These are phyloP conservation scores for Pseudogymnoascus sp. DNA, from an alignment of 2,329 filamentous ascomycete species.

Conservation along the genomic window DNA sequence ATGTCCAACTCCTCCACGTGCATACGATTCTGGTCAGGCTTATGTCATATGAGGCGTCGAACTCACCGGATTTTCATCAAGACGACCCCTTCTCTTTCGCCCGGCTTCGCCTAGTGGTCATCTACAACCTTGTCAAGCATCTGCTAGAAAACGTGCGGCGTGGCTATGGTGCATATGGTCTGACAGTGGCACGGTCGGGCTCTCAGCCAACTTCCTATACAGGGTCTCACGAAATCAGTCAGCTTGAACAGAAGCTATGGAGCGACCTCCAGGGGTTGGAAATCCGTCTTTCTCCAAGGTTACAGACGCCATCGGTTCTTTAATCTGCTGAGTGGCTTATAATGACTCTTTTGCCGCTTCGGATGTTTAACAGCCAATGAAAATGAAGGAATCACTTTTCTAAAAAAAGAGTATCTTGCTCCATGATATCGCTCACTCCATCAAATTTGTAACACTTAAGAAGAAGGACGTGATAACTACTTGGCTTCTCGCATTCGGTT, in stretches of 20 bases:
- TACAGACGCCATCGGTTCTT: conserved; percentile 8
- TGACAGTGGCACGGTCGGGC: conserved; percentile 4
- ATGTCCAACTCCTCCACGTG: conserved; percentile 10
- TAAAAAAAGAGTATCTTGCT: conserved; percentile 11
- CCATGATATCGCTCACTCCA: conserved; percentile 7
- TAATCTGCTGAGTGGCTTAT: not conserved
- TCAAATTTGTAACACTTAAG: conserved; percentile 10
- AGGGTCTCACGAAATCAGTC: conserved; percentile 10
- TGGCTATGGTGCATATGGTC: conserved; percentile 10
- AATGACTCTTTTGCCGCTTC: conserved; percentile 9
- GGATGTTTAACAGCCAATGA: conserved; percentile 11
- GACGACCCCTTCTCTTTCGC: conserved; percentile 9
- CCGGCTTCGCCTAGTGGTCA: conserved; percentile 8
- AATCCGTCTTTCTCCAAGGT: conserved; percentile 10
- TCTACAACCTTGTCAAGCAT: conserved; percentile 11
- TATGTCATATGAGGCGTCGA: conserved; percentile 11
- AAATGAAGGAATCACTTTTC: conserved; percentile 10
- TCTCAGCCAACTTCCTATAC: not conserved
- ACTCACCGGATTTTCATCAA: conserved; percentile 9
- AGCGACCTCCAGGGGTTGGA: conserved; percentile 10
- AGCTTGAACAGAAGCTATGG: conserved; percentile 11
- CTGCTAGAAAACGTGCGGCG: conserved; percentile 8
- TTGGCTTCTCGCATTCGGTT: not conserved
- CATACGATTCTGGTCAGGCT: conserved; percentile 8
- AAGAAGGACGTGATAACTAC: conserved; percentile 10